phyloP scores from a whole-genome alignment of 2,329 filamentous ascomycete species.

The Fusarium heterosporum region DNA sequence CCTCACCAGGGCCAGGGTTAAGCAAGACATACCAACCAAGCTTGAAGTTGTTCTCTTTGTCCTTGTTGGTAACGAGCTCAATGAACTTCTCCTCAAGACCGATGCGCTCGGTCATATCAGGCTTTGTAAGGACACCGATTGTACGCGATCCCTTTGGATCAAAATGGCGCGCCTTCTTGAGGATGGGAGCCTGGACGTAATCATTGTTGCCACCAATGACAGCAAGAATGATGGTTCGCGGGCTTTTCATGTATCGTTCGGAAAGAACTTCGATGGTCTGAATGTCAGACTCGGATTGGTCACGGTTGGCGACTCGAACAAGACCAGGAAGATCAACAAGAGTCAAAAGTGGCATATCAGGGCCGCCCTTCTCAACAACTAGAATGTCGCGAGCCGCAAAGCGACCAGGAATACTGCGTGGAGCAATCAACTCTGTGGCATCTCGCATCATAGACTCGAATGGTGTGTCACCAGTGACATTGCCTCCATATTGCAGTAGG shows the following conservation, averaged over 20 bases:
- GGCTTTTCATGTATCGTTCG: constrained; percentile 67
- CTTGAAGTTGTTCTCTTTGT: constrained; percentile 62
- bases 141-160: constrained; percentile 62
- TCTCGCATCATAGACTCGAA: constrained; percentile 65
- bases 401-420: constrained; percentile 61
- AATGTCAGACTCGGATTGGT: constrained; percentile 65
- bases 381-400: constrained; percentile 66
- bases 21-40: constrained; percentile 65
- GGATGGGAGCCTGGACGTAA: constrained; percentile 64
- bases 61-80: constrained; percentile 63
- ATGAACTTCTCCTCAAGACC: constrained; percentile 66
- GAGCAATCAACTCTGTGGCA: constrained; percentile 64
- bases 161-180: constrained; percentile 63
- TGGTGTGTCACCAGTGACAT: constrained; percentile 57
- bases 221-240: constrained; percentile 66
- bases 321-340: constrained; percentile 72
- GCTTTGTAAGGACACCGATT: constrained; percentile 65
- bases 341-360: constrained; percentile 69
- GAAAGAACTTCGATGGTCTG: constrained; percentile 64
- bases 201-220: constrained; percentile 68
- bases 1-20: constrained; percentile 61
- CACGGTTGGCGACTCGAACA: constrained; percentile 64
- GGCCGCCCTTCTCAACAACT: constrained; percentile 69
- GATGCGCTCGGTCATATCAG: constrained; percentile 64
- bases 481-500: constrained; percentile 62